Percentiles rank a stretch among this genome's conserved stretches.
Evolutionary conservation across 257 asterid genomes (phyloP).

Genomic region (Forsythia viridissima): DNA sequence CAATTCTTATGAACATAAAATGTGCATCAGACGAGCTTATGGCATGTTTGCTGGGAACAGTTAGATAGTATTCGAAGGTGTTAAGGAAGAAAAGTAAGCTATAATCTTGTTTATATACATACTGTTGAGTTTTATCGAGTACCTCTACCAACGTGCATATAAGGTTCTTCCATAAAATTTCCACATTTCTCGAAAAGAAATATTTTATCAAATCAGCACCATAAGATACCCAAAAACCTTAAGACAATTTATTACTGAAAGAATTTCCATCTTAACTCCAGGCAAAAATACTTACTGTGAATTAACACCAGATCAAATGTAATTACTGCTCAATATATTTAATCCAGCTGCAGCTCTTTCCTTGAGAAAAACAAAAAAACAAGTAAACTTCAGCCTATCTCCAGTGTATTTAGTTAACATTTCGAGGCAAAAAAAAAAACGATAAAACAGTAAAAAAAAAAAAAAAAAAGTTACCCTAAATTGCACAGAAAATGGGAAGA

Average conservation of each 20-base stretch:
- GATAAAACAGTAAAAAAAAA: background rate
- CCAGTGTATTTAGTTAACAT: background rate
- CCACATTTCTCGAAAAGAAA: background rate
- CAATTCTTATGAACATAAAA: background rate
- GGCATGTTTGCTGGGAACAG: background rate
- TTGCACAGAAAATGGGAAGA: background rate
- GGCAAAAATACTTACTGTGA: background rate
- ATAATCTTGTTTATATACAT: background rate
- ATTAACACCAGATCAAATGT: background rate
- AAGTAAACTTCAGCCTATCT: background rate
- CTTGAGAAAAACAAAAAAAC: background rate
- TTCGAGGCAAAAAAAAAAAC: background rate
- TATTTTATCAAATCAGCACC: background rate
- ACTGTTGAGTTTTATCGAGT: no score
- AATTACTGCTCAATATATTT: background rate
- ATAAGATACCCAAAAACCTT: background rate
- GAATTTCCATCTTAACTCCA: background rate
- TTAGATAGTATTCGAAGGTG: background rate
- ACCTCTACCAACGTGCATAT: background rate
- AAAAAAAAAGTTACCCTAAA: background rate
- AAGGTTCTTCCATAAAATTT: background rate
- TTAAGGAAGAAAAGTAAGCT: background rate
- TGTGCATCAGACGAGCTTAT: background rate
- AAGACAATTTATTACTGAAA: background rate
- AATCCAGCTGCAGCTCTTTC: background rate